Evolutionary conservation across 148 eudicot genomes (phyloP).

Genomic region (Simmondsia chinensis): DNA sequence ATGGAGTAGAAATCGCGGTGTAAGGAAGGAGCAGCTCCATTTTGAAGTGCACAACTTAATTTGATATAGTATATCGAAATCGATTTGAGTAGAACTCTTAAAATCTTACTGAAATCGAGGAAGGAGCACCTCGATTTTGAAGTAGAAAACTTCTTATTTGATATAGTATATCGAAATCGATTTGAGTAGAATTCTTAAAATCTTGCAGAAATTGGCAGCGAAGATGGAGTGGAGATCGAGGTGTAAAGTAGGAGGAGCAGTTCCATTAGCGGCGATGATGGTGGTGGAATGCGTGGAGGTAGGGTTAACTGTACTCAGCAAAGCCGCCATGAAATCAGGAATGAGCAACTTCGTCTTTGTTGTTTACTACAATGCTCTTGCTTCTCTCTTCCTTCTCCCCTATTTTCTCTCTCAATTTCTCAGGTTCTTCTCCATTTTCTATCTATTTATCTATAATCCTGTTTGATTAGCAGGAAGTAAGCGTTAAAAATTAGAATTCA

Average conservation of each 20-base stretch:
- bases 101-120: neutral
- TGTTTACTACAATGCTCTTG: slow-evolving; percentile 52
- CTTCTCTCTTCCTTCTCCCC: slow-evolving; percentile 42
- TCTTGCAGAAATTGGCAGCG: neutral
- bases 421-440: slow-evolving; percentile 15
- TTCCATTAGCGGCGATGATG: slow-evolving; percentile 53
- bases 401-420: slow-evolving; percentile 18
- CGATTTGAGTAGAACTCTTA: too few species aligned
- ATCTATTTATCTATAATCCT: neutral
- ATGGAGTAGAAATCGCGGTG: too few species aligned
- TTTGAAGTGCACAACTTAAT: too few species aligned
- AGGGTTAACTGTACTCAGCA: slow-evolving; percentile 37
- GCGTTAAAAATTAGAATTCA: too few species aligned
- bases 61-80: too few species aligned
- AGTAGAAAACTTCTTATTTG: neutral
- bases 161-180: neutral
- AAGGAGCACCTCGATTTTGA: too few species aligned
- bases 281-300: slow-evolving; percentile 37
- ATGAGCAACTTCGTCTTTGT: slow-evolving; percentile 50
- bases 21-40: too few species aligned
- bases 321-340: slow-evolving; percentile 52
- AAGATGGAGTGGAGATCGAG: slow-evolving; percentile 8
- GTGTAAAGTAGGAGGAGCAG: slow-evolving; percentile 6
- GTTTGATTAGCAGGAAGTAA: too few species aligned
- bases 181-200: neutral